Conservation (phyloP, 441 rosid genomes). For the Biscutella laevigata region DNA sequence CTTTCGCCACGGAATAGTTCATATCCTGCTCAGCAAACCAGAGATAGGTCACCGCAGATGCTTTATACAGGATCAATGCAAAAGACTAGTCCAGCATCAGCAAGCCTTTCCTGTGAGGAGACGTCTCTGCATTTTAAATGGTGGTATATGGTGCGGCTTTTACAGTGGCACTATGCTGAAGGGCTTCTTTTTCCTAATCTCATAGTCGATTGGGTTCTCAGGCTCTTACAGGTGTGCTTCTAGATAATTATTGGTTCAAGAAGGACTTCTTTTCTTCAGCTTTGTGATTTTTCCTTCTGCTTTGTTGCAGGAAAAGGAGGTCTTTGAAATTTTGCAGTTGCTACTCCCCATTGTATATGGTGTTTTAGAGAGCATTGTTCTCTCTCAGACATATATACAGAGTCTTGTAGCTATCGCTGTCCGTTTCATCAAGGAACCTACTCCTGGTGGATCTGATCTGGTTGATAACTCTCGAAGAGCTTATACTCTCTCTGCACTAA, state of each 20-base stretch:
- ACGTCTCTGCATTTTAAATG: constrained; percentile 81
- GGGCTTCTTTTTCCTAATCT: constrained; percentile 86
- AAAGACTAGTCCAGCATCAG: constrained; percentile 43
- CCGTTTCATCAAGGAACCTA: constrained; percentile 77
- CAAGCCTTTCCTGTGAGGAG: constrained; percentile 63
- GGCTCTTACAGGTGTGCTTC: constrained; percentile 66
- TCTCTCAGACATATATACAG: constrained; percentile 86
- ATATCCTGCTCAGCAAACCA: constrained; percentile 49
- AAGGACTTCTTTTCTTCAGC: constrained; percentile 16
- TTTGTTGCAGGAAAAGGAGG: constrained; percentile 65
- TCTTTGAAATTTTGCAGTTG: constrained; percentile 78
- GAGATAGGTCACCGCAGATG: constrained; percentile 69
- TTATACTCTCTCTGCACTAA: constrained; percentile 75
- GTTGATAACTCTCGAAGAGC: constrained; percentile 97
- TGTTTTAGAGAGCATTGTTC: constrained; percentile 73
- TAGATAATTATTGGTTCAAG: constrained; percentile 2
- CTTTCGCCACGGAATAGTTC: constrained; percentile 50
- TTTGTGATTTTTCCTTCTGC: constrained; percentile 23
- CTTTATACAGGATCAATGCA: constrained; percentile 58
- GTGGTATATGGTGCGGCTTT: constrained; percentile 90
- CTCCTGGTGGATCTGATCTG: constrained; percentile 89
- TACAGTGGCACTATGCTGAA: constrained; percentile 93
- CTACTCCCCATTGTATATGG: constrained; percentile 88
- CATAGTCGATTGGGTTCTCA: constrained; percentile 94
- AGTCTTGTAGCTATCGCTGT: constrained; percentile 65